Conservation (phyloP, 2,329 filamentous ascomycete species). For the Pyrenochaeta sp. region DNA sequence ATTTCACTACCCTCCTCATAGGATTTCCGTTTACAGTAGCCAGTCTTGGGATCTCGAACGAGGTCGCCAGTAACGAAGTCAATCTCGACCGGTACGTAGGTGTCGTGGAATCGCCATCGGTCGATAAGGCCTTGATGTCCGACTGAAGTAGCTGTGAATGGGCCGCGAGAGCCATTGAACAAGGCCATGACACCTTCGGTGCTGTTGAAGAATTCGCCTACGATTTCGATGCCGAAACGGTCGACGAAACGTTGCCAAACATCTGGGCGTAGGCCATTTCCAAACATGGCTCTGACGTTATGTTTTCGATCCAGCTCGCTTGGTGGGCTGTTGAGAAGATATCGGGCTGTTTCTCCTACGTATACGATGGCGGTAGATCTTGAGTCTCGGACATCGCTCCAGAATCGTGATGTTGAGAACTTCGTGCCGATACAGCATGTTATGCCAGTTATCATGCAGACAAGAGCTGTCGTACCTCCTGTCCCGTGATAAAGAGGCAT, state of each 20-base stretch:
- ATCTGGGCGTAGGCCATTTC: constrained; percentile 74
- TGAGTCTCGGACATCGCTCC: constrained; percentile 74
- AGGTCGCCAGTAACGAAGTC: constrained; percentile 75
- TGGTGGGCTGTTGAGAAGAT: constrained; percentile 73
- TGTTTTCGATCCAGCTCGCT: constrained; percentile 69
- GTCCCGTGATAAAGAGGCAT: constrained; percentile 84
- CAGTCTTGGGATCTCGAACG: constrained; percentile 70
- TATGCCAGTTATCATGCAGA: constrained; percentile 62
- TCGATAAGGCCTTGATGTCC: constrained; percentile 74
- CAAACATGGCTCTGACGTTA: constrained; percentile 67
- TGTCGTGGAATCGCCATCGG: constrained; percentile 62
- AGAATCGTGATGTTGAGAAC: constrained; percentile 76
- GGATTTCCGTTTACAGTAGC: constrained; percentile 69
- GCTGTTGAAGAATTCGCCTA: constrained; percentile 80
- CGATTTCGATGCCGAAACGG: constrained; percentile 68
- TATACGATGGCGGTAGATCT: constrained; percentile 77
- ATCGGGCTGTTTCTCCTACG: constrained; percentile 79
- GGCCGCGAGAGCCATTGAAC: constrained; percentile 66
- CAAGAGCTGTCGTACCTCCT: constrained; percentile 67
- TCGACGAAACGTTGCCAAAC: constrained; percentile 72
- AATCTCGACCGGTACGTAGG: constrained; percentile 71
- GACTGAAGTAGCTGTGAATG: constrained; percentile 70
- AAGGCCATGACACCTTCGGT: constrained; percentile 75
- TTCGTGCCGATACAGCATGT: constrained; percentile 70
- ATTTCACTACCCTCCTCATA: constrained; percentile 80